Evolutionary conservation across 768 basidiomycete species (phyloP), one percentile per base, ranked within the genome.

Genomic region (Vararia minispora): DNA sequence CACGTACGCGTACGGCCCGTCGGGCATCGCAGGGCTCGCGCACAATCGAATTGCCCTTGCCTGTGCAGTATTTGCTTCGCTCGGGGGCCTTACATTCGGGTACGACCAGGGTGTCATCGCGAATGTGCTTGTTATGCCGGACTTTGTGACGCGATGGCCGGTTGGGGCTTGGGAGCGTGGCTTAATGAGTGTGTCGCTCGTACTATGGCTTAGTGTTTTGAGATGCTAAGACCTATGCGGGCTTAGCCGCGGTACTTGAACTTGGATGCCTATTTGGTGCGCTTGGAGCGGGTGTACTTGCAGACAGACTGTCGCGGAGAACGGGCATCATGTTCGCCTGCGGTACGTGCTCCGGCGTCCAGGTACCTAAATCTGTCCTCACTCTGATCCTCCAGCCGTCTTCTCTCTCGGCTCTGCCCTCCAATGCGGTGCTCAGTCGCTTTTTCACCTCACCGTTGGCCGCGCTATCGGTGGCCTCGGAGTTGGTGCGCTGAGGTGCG

Each of bases 41-140:
- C 69, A 68, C 44, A 87, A 85, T 52, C 67, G 64, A 40, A 82
- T 78, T 46, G 71, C 76, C 4, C 56, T 79, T 6, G 59, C 74
- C 2, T 86, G 82, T 43, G 81, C 78, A 4, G 60, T 79, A 33
- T 84, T 86, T 46, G 84, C 79, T 1, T 80, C 77, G 8, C 71
- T 87, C 48, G 84, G 84, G 1, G 83, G 83, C 0, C 53, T 86
- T 40, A 74, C 79, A 11, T 87, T 87, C 55, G 84, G 84, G 7
- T 87, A 87, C 51, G 84, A 86, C 49, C 84, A 87, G 52, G 84
- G 84, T 26, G 85, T 87, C 39, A 85, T 89, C 46, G 81, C 86
- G 3, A 89, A 88, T 53, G 76, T 89, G 11, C 66, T 89, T 10
- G 82, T 88, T 10, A 88, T 88, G 85, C 61, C 65, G 28, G 79